These are phyloP conservation scores for Clarkia xantiana DNA, from an alignment of 345 rosid species.

Conservation along the genomic window DNA sequence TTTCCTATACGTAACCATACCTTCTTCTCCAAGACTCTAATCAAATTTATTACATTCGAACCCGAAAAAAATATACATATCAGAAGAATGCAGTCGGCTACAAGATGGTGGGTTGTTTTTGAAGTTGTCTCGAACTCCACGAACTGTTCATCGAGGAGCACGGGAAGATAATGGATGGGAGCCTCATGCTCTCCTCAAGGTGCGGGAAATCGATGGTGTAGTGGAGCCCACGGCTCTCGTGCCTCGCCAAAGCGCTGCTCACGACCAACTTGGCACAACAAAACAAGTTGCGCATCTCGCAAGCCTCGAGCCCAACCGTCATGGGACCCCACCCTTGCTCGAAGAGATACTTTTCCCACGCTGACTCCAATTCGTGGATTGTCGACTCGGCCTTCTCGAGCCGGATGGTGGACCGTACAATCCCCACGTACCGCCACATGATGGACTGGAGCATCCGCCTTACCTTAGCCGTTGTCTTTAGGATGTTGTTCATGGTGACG, in stretches of 20 bases:
- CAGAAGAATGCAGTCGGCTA: neutral
- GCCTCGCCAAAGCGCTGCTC: slow-evolving; percentile 82
- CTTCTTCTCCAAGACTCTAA: too few species aligned
- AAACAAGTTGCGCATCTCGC: slow-evolving; percentile 90
- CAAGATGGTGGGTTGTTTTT: slow-evolving; percentile 23
- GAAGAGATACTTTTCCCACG: slow-evolving; percentile 70
- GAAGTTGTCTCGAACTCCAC: slow-evolving; percentile 82
- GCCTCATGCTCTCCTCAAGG: slow-evolving; percentile 75
- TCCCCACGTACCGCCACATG: slow-evolving; percentile 90
- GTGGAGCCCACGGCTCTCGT: slow-evolving; percentile 93
- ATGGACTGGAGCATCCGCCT: slow-evolving; percentile 70
- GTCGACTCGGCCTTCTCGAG: slow-evolving; percentile 42
- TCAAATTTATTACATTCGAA: neutral
- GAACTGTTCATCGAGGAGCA: slow-evolving; percentile 37
- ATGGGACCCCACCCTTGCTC: slow-evolving; percentile 81
- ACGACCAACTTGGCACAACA: slow-evolving; percentile 88
- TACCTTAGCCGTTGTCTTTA: slow-evolving; percentile 37
- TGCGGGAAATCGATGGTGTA: slow-evolving; percentile 75
- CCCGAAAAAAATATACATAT: neutral
- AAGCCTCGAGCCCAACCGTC: slow-evolving; percentile 73
- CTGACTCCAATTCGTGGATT: slow-evolving; percentile 47
- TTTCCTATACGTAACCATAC: too few species aligned
- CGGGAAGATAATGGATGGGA: slow-evolving; percentile 77
- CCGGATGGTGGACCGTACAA: slow-evolving; percentile 69
- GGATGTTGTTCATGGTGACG: slow-evolving; percentile 25